Conservation (phyloP, 2,329 filamentous ascomycete species). For the Curvularia sp. region DNA sequence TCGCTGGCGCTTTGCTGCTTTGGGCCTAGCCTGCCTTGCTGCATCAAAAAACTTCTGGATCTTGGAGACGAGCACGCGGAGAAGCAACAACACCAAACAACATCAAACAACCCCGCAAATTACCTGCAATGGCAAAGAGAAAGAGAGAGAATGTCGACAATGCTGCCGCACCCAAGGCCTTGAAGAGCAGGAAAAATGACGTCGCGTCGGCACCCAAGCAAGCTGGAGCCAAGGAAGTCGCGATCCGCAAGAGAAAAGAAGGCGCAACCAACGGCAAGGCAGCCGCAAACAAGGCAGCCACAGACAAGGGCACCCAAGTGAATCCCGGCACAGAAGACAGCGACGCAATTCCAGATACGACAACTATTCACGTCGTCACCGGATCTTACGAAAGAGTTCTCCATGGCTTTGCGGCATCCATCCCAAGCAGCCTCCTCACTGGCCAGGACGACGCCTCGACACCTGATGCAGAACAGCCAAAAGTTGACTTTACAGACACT, state of each 20-base stretch:
- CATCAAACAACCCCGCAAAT: background rate
- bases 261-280: slow-evolving; percentile 25
- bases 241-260: slow-evolving; percentile 28
- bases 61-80: slow-evolving; percentile 19
- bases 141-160: slow-evolving; percentile 41
- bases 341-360: slow-evolving; percentile 18
- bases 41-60: slow-evolving; percentile 33
- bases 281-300: slow-evolving; percentile 26
- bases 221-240: slow-evolving; percentile 22
- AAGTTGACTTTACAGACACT: slow-evolving; percentile 79
- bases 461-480: slow-evolving; percentile 32
- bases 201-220: slow-evolving; percentile 28
- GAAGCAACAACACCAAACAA: slow-evolving; percentile 15
- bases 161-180: slow-evolving; percentile 26
- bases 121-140: slow-evolving; percentile 43
- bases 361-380: slow-evolving; percentile 82
- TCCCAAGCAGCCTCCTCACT: slow-evolving; percentile 55
- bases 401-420: slow-evolving; percentile 84
- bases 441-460: slow-evolving; percentile 30
- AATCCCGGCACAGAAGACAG: slow-evolving; percentile 14
- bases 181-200: slow-evolving; percentile 40
- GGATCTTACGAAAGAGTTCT: slow-evolving; percentile 94
- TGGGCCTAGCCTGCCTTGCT: slow-evolving; percentile 29
- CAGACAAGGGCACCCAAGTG: slow-evolving; percentile 22
- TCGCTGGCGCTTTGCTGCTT: slow-evolving; percentile 12